Conservation (phyloP, 257 asterid genomes). For the Paulownia fortunei region DNA sequence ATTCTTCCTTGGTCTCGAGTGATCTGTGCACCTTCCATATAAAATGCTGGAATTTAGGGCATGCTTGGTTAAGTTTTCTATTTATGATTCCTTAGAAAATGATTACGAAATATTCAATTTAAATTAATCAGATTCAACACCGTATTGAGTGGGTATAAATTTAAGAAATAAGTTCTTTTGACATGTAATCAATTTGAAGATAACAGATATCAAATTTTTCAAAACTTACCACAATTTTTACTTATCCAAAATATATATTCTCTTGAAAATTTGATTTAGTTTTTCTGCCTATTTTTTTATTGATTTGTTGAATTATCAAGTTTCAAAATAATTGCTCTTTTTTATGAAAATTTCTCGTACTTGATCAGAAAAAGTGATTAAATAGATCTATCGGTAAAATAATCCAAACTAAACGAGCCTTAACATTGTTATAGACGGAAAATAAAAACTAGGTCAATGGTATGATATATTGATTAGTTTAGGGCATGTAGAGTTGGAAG, state of each 20-base stretch:
- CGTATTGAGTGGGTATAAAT: no score
- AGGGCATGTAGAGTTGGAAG: neutral
- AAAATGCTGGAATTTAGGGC: neutral
- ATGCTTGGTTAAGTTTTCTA: neutral
- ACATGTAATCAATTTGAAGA: neutral
- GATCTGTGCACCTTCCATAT: neutral
- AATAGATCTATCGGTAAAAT: neutral
- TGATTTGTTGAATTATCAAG: neutral
- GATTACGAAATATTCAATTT: neutral
- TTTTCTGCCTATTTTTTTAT: neutral
- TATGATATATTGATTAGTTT: neutral
- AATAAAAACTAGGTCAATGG: neutral
- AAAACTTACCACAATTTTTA: neutral
- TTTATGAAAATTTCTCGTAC: neutral
- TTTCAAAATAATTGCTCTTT: neutral
- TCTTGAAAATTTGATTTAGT: neutral
- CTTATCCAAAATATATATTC: neutral
- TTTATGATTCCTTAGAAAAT: neutral
- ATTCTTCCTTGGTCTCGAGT: neutral
- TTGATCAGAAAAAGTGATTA: neutral
- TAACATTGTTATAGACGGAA: neutral
- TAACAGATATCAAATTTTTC: neutral
- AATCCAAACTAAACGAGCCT: neutral
- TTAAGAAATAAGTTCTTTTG: no score
- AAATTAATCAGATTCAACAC: neutral